Conservation (phyloP, 2,329 filamentous ascomycete genomes). For the Cladosporium phlei region DNA sequence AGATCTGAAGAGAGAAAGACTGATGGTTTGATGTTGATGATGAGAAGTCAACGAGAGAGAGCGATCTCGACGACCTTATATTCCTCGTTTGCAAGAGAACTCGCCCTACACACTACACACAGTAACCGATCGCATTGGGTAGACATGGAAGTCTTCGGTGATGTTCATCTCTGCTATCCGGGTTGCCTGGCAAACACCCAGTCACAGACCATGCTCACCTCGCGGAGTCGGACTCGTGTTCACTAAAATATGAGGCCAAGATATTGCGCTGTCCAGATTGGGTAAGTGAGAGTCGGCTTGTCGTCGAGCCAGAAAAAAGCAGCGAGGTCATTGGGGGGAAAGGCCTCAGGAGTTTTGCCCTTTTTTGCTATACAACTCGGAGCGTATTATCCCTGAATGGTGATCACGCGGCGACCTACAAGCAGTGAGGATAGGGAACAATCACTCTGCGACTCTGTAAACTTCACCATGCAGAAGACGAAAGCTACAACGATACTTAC, state of each 20-base stretch:
- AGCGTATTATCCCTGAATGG: background rate
- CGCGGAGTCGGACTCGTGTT: too few species aligned
- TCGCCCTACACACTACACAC: background rate
- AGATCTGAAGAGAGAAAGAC: background rate
- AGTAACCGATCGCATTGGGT: background rate
- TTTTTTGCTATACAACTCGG: background rate
- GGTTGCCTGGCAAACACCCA: too few species aligned
- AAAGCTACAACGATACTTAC: too few species aligned
- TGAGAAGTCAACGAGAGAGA: too few species aligned
- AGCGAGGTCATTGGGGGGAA: too few species aligned
- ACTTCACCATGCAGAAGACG: too few species aligned
- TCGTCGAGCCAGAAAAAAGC: background rate
- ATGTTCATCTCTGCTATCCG: too few species aligned
- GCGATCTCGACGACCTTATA: too few species aligned
- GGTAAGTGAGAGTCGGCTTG: background rate
- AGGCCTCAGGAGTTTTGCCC: too few species aligned
- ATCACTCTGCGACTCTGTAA: background rate
- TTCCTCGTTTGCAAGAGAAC: too few species aligned
- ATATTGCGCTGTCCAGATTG: background rate
- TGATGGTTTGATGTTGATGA: background rate
- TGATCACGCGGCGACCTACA: background rate
- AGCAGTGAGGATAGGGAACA: background rate
- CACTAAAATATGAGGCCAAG: too few species aligned
- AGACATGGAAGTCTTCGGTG: background rate
- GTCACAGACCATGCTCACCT: too few species aligned